A percentile compares a stretch with the other conserved stretches of the same genome.
phyloP scores from a whole-genome alignment of 2,329 filamentous ascomycete species.

The Mycosphaerella sp. region DNA sequence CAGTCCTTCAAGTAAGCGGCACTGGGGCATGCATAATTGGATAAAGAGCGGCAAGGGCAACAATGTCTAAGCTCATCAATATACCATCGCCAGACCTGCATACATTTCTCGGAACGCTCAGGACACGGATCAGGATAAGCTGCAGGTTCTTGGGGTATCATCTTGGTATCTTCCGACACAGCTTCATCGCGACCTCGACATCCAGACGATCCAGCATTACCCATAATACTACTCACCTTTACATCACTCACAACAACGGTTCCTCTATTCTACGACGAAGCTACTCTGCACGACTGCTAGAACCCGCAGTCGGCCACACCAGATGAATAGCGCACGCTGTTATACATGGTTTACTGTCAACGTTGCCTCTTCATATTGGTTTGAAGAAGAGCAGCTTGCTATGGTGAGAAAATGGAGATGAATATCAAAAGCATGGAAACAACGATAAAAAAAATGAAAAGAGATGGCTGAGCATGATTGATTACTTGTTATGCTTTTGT shows the following conservation, averaged over 20 bases:
- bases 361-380: background rate
- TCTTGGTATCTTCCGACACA: conserved; percentile 1
- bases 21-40: conserved; percentile 32
- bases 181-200: background rate
- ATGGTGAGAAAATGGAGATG: background rate
- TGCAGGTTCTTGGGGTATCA: conserved; percentile 8
- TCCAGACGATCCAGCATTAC: background rate
- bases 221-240: background rate
- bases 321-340: background rate
- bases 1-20: conserved; percentile 28
- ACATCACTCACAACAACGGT: background rate
- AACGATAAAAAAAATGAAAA: background rate
- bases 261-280: background rate
- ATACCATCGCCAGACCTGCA: background rate
- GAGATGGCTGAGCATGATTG: conserved; percentile 8
- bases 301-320: background rate
- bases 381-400: background rate
- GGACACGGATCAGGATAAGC: conserved; percentile 8
- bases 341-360: background rate
- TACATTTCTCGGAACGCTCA: background rate
- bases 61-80: conserved; percentile 1
- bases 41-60: conserved; percentile 20
- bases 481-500: conserved; percentile 7
- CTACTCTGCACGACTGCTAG: background rate
- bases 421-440: background rate